Base-by-base conservation (phyloP, 257 asterid species). In the Solanum bulbocastanum region DNA sequence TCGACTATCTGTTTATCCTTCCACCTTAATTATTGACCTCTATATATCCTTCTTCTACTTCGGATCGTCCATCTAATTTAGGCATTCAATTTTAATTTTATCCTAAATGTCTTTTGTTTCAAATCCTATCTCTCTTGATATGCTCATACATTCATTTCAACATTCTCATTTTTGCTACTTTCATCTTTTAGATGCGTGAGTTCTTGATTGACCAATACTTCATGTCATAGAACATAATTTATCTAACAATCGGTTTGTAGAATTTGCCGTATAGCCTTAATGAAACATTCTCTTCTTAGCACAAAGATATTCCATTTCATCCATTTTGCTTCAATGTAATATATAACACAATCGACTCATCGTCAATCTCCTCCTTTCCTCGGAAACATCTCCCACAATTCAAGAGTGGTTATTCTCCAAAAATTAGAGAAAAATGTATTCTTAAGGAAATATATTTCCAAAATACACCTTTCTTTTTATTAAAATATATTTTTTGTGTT, bases 211-310 rank as follows among this genome's bases (percentile, higher is more conserved):
- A n/a, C 1, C 20, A 66, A 13, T 14, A 12, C 1, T 66, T 66
- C 4, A 25, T 12, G 0, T 2, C 20, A 3, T 66, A n/a, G 1
- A 25, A 25, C 73, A 66, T 66, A 25, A 5, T 3, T 66, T 5
- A 20, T 66, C 2, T 0, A 27, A 6, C 5, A 12, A 25, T 1
- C 5, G 1, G 0, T 65, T 25, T 66, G 10, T 25, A 25, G 6
- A 66, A 66, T 13, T 66, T 66, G 0, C 0, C 1, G 0, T 25
- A 5, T 11, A 66, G 5, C 20, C 20, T 66, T 25, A 0, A 7
- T 66, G 2, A 25, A 66, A 12, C 9, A 66, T 25, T 66, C 65
- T 56, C 4, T 18, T 18, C 8, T 25, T 66, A 27, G 25, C 33
- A n/a, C 9, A 65, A 4, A 4, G 16, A 12, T 25, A 66, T 12